Percentiles rank a stretch among this genome's conserved stretches.
Evolutionary conservation across 768 basidiomycete genomes (phyloP).

Genomic region (Sporobolomyces phaffii): DNA sequence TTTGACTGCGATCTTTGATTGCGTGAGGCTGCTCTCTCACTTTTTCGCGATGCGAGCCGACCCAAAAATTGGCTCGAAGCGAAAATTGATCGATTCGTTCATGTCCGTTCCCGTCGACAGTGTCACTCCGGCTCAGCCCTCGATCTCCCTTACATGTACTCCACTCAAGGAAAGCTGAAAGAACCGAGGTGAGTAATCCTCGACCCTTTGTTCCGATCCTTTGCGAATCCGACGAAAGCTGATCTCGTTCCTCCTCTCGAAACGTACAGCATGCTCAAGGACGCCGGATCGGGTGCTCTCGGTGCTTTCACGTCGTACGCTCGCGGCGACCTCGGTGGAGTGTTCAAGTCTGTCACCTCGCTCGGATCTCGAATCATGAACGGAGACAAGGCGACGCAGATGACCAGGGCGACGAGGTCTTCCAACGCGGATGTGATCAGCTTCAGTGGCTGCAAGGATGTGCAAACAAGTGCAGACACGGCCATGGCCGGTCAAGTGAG

Average conservation of each 20-base stretch:
- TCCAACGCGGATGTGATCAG: conserved; percentile 76
- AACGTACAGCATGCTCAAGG: conserved; percentile 52
- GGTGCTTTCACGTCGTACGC: conserved; percentile 70
- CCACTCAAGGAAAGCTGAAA: conserved; percentile 41
- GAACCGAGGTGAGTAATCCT: conserved; percentile 37
- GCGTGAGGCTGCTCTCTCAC: too few species aligned
- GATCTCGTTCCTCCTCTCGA: not conserved
- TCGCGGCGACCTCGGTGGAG: conserved; percentile 70
- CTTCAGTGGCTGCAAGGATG: conserved; percentile 48
- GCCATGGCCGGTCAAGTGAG: conserved; percentile 47
- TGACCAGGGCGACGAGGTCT: conserved; percentile 57
- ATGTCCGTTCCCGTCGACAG: conserved; percentile 44
- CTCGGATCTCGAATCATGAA: conserved; percentile 71
- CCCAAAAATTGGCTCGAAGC: too few species aligned
- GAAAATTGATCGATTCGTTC: not conserved
- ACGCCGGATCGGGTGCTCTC: conserved; percentile 81
- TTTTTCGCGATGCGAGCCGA: not conserved
- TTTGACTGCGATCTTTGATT: conserved; percentile 55
- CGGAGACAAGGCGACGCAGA: conserved; percentile 57
- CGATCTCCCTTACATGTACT: conserved; percentile 51
- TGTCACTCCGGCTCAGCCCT: conserved; percentile 88
- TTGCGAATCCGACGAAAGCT: not conserved
- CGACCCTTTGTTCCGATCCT: not conserved
- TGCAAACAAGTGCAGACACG: conserved; percentile 50
- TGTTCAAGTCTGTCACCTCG: conserved; percentile 65